Base-by-base conservation (phyloP, 306 rosid species). In the Cucumis sativus region DNA sequence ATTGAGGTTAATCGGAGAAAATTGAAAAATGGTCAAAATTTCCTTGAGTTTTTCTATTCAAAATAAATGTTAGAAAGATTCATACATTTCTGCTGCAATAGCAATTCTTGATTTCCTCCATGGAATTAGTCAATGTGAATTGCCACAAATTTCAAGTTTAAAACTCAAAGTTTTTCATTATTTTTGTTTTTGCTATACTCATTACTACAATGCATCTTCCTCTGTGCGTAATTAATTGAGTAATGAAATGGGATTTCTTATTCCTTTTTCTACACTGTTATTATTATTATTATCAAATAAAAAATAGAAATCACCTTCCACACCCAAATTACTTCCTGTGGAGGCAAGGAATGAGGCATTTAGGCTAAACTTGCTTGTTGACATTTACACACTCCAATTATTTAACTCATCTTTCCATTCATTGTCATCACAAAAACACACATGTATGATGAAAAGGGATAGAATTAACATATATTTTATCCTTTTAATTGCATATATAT, bases 331-430 rank as follows among this genome's bases (percentile, higher is more conserved):
- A 72, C 76, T 72, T 72, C 76, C 43, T 72, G 43, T 49, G 61
- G 76, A 72, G 76, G 76, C 60, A 72, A 72, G 76, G 76, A 70
- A 70, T 70, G 75, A 70, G 37, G 13, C 37, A 43, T 70, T 23
- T 45, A 37, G 35, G 37, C 33, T 43, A 11, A 43, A 41, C 74
- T 40, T 16, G 43, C 21, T 30, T 14, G 43, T 63, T 63, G 20
- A 63, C 21, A 33, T 63, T 61, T 61, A 3, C 21, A 30, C 7
- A 23, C 43, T 63, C 3, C 0, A 30, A 30, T 63, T 63, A 16
- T 63, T 63, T 28, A 61, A 61, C 6, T 13, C 1, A 30, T 6
- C n/a, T 61, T 28, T 28, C 18, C 13, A 28, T 61, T 61, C 15
- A 0, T 25, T 14, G 40, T 0, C 67, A 28, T 60, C 37, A 12